phyloP scores from a whole-genome alignment of 2,329 filamentous ascomycete genomes.

The Fusarium heterosporum region DNA sequence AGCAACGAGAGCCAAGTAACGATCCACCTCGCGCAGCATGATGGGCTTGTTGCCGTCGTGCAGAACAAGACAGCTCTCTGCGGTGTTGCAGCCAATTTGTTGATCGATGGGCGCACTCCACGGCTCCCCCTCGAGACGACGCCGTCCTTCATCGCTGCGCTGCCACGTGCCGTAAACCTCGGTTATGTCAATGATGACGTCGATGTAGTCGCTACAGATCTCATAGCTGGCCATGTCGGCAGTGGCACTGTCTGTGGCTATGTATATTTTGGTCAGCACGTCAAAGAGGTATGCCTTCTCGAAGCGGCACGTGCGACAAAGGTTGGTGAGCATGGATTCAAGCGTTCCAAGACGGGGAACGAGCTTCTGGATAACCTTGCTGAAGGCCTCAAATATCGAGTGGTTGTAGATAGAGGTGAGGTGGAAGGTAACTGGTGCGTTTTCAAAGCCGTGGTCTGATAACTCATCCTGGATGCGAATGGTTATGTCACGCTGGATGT shows the following conservation, averaged over 20 bases:
- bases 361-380: conserved; percentile 97
- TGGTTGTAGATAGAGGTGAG: conserved; percentile 99
- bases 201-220: conserved; percentile 98
- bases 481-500: conserved; percentile 96
- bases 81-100: conserved; percentile 73
- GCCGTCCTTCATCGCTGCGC: conserved; percentile 65
- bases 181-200: conserved; percentile 96
- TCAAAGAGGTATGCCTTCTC: conserved; percentile 99
- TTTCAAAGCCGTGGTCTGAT: conserved; percentile 91
- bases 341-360: conserved; percentile 93
- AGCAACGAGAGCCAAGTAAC: conserved; percentile 83
- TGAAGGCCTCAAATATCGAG: conserved; percentile 97
- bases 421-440: conserved; percentile 93
- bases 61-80: conserved; percentile 76
- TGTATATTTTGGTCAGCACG: conserved; percentile 97
- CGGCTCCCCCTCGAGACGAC: conserved; percentile 68
- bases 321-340: conserved; percentile 91
- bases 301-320: conserved; percentile 93
- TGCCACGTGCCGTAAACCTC: conserved; percentile 89
- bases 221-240: conserved; percentile 97
- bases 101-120: conserved; percentile 73
- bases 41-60: conserved; percentile 73
- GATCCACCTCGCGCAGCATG: conserved; percentile 76
- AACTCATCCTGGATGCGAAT: conserved; percentile 97
- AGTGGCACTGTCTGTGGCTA: conserved; percentile 92